Conservation (phyloP, 257 asterid genomes). For the Solanum pennellii region DNA sequence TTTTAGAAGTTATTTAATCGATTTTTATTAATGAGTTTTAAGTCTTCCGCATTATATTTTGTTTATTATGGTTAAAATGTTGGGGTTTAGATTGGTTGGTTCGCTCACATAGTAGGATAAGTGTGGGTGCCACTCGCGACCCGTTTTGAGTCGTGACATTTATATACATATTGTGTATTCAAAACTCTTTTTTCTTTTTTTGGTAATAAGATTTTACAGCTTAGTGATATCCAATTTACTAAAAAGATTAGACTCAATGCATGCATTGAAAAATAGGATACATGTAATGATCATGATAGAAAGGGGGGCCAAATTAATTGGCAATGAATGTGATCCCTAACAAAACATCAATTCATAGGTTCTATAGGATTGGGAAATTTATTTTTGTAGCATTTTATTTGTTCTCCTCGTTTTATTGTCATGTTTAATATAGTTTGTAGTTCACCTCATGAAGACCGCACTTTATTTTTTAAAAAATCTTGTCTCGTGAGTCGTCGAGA, state of each 20-base stretch:
- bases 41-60: too few species aligned
- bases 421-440: not conserved
- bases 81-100: too few species aligned
- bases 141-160: too few species aligned
- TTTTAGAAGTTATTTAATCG: too few species aligned
- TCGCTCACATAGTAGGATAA: too few species aligned
- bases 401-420: too few species aligned
- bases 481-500: not conserved
- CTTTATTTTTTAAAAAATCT: too few species aligned
- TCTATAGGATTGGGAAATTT: too few species aligned
- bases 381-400: too few species aligned
- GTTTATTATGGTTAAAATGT: too few species aligned
- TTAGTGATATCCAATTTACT: not conserved
- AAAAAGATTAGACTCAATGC: not conserved
- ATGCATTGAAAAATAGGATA: not conserved
- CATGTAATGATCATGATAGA: not conserved
- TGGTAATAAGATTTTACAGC: not conserved
- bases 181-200: not conserved
- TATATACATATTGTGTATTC: not conserved
- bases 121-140: too few species aligned
- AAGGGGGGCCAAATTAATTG: not conserved
- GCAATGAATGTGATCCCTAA: not conserved
- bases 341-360: not conserved
- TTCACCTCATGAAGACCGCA: not conserved
- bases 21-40: too few species aligned